Conservation (phyloP, 352 stramenopile species). For the Phytophthora quininea region DNA sequence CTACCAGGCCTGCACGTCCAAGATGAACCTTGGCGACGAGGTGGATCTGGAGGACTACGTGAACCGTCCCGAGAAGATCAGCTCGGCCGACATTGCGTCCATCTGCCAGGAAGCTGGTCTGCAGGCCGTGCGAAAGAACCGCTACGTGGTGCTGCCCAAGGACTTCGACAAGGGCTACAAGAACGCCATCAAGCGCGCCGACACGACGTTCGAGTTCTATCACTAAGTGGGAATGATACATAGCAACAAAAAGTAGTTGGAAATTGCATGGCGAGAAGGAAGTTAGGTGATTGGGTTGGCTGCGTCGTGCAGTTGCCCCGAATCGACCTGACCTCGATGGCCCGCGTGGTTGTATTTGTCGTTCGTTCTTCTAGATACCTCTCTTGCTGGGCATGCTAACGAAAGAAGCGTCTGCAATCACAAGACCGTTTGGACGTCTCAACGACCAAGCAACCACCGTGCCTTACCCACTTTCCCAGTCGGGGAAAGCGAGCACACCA, state of each 20-base stretch:
- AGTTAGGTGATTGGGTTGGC: slow-evolving; percentile 12
- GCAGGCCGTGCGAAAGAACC: slow-evolving; percentile 99
- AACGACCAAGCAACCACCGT: slow-evolving; percentile 9
- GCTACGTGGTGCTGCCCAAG: slow-evolving; percentile 99
- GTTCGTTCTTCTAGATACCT: slow-evolving; percentile 22
- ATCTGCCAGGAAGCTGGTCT: slow-evolving; percentile 99
- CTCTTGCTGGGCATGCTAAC: background rate
- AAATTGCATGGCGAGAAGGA: slow-evolving; percentile 5
- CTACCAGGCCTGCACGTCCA: slow-evolving; percentile 98
- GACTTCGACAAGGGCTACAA: slow-evolving; percentile 99
- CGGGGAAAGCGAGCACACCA: slow-evolving; percentile 31
- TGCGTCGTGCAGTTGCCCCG: slow-evolving; percentile 32
- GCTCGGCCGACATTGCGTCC: slow-evolving; percentile 96
- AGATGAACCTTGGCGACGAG: slow-evolving; percentile 99
- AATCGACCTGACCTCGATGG: slow-evolving; percentile 1
- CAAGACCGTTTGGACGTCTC: background rate
- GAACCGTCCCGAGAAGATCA: slow-evolving; percentile 99
- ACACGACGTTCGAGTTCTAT: slow-evolving; percentile 99
- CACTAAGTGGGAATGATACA: slow-evolving; percentile 49
- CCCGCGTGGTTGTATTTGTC: slow-evolving; percentile 21
- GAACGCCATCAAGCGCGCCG: slow-evolving; percentile 98
- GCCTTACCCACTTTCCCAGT: slow-evolving; percentile 29
- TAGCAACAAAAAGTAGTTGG: too few species aligned
- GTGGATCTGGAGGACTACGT: slow-evolving; percentile 99
- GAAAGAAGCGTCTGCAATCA: background rate